Percentiles rank a stretch among this genome's conserved stretches.
phyloP scores from a whole-genome alignment of 2,329 filamentous ascomycete genomes.

The Thelonectria olida region DNA sequence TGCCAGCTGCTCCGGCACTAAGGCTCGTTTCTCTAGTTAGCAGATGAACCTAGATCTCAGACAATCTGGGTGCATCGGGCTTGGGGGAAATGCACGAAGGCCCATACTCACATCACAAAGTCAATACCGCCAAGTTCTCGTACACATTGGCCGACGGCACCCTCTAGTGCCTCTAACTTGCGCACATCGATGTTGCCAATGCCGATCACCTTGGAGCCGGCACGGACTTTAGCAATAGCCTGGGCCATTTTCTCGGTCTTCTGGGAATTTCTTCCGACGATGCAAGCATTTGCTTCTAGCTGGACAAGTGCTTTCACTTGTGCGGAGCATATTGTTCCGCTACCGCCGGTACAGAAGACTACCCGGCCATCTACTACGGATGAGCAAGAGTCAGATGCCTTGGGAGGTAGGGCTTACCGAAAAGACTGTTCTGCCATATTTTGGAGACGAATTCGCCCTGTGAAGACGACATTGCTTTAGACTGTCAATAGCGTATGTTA shows the following conservation, averaged over 20 bases:
- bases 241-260: slow-evolving; percentile 4
- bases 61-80: background rate
- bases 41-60: too few species aligned
- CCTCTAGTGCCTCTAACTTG: background rate
- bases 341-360: slow-evolving; percentile 16
- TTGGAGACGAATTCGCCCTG: too few species aligned
- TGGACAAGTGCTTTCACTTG: slow-evolving; percentile 11
- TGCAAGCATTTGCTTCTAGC: slow-evolving; percentile 15
- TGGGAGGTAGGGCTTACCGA: too few species aligned
- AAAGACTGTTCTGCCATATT: too few species aligned
- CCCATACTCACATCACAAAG: slow-evolving; percentile 14
- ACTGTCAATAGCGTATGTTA: too few species aligned
- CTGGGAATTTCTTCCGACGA: slow-evolving; percentile 12
- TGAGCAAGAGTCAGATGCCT: too few species aligned
- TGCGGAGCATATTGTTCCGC: slow-evolving; percentile 11
- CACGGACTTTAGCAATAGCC: background rate
- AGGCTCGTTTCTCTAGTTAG: background rate
- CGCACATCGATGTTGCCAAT: slow-evolving; percentile 11
- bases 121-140: slow-evolving; percentile 12
- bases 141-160: background rate
- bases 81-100: too few species aligned
- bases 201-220: slow-evolving; percentile 7
- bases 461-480: too few species aligned
- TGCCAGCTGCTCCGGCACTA: slow-evolving; percentile 14
- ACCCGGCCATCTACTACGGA: background rate